Conservation (phyloP, 306 rosid genomes). For the Crotalaria pallida region DNA sequence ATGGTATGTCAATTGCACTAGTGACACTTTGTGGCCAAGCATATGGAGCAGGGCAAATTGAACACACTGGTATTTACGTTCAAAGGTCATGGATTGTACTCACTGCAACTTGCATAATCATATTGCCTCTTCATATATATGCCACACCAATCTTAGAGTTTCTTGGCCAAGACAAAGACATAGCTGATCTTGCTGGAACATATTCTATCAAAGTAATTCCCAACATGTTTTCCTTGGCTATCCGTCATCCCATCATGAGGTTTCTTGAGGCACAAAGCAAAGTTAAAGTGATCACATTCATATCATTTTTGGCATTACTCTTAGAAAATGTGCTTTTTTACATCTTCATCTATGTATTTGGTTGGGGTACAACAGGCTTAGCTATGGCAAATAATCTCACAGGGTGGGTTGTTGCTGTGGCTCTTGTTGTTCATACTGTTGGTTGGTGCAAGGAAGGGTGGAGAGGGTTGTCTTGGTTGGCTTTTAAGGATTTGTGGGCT, state of each 20-base stretch:
- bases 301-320: conserved; percentile 33
- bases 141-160: conserved; percentile 54
- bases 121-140: conserved; percentile 47
- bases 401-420: conserved; percentile 39
- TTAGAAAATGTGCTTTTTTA: conserved; percentile 40
- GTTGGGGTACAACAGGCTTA: conserved; percentile 51
- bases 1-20: conserved; percentile 67
- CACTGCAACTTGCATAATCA: conserved; percentile 25
- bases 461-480: conserved; percentile 61
- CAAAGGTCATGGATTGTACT: conserved; percentile 68
- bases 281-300: conserved; percentile 47
- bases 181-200: conserved; percentile 55
- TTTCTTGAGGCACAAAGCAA: conserved; percentile 75
- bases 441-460: conserved; percentile 77
- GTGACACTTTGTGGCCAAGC: conserved; percentile 84
- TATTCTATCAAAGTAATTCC: conserved; percentile 50
- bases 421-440: conserved; percentile 36
- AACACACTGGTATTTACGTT: conserved; percentile 55
- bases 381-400: conserved; percentile 53
- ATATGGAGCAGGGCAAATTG: conserved; percentile 62
- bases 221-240: conserved; percentile 48
- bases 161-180: conserved; percentile 57
- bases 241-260: conserved; percentile 43
- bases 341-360: conserved; percentile 41
- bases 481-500: conserved; percentile 62